These are phyloP conservation scores for Xylaria grammica DNA, from an alignment of 495 filamentous ascomycete genomes.

Conservation along the genomic window DNA sequence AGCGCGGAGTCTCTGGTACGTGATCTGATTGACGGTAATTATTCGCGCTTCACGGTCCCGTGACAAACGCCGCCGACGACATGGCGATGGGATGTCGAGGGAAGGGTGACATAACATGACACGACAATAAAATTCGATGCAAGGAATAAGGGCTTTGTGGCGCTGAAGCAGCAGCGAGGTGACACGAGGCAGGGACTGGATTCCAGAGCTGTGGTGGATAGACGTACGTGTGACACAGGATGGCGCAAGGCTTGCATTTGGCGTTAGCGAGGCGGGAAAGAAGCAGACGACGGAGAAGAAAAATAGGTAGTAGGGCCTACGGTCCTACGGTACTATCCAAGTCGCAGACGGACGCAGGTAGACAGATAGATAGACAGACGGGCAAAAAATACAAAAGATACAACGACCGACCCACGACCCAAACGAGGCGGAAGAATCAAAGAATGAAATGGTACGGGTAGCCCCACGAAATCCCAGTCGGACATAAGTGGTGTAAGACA, in stretches of 20 bases:
- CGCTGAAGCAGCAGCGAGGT: background rate
- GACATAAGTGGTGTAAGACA: too few species aligned
- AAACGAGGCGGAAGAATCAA: too few species aligned
- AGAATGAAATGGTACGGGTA: too few species aligned
- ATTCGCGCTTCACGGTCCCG: background rate
- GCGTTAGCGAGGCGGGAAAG: constrained; percentile 1
- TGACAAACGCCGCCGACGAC: constrained; percentile 15
- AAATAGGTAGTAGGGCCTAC: background rate
- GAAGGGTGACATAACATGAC: background rate
- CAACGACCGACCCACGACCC: too few species aligned
- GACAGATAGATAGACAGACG: too few species aligned
- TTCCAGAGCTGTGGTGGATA: constrained; percentile 3
- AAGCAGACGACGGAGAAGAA: background rate
- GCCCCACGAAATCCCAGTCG: too few species aligned
- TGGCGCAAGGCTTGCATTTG: constrained; percentile 16
- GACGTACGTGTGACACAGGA: constrained; percentile 9
- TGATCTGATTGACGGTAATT: too few species aligned
- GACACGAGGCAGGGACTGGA: constrained; percentile 18
- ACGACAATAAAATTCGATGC: constrained; percentile 12
- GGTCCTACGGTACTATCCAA: too few species aligned
- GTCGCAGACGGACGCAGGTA: too few species aligned
- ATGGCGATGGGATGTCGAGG: background rate
- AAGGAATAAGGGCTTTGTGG: constrained; percentile 10
- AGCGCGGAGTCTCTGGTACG: too few species aligned
- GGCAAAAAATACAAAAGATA: too few species aligned